Percentiles rank a stretch among this genome's conserved stretches.
phyloP scores from a whole-genome alignment of 805 yeast genomes.

The Metschnikowia picachoensis region DNA sequence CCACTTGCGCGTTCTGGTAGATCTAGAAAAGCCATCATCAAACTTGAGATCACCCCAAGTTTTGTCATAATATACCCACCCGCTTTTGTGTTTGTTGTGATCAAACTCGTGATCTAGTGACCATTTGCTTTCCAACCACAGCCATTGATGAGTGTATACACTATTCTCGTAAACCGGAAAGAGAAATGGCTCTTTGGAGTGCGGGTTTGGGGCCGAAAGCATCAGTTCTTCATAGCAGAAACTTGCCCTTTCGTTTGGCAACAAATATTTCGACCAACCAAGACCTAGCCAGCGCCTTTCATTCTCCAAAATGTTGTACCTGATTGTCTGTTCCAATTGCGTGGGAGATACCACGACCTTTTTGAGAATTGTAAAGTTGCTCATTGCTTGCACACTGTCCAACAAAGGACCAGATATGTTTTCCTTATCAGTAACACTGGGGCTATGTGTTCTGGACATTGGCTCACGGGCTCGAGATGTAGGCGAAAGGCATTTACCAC shows the following conservation, averaged over 20 bases:
- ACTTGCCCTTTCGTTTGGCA: slow-evolving; percentile 50
- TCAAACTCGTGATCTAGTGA: slow-evolving; percentile 39
- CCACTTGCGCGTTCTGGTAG: slow-evolving; percentile 53
- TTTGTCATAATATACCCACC: slow-evolving; percentile 55
- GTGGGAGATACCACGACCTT: slow-evolving; percentile 39
- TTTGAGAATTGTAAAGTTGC: slow-evolving; percentile 37
- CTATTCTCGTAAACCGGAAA: slow-evolving; percentile 44
- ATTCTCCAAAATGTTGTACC: slow-evolving; percentile 51
- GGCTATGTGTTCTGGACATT: slow-evolving; percentile 14
- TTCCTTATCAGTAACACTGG: slow-evolving; percentile 7
- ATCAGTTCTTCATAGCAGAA: slow-evolving; percentile 43
- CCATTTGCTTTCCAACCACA: slow-evolving; percentile 57
- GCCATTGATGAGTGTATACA: slow-evolving; percentile 44
- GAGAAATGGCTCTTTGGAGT: slow-evolving; percentile 25
- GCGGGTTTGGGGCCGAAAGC: slow-evolving; percentile 26
- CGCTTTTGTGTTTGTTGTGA: slow-evolving; percentile 35
- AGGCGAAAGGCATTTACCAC: slow-evolving; percentile 7
- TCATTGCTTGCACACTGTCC: slow-evolving; percentile 22
- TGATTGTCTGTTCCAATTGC: slow-evolving; percentile 43
- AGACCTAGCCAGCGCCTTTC: slow-evolving; percentile 61
- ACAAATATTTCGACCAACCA: slow-evolving; percentile 51
- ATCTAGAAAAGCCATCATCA: slow-evolving; percentile 45
- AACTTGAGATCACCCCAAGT: slow-evolving; percentile 43
- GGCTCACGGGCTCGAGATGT: slow-evolving; percentile 12
- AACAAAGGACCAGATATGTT: slow-evolving; percentile 3